Conservation (phyloP, 495 filamentous ascomycete genomes). For the Saxophila tyrrhenica region DNA sequence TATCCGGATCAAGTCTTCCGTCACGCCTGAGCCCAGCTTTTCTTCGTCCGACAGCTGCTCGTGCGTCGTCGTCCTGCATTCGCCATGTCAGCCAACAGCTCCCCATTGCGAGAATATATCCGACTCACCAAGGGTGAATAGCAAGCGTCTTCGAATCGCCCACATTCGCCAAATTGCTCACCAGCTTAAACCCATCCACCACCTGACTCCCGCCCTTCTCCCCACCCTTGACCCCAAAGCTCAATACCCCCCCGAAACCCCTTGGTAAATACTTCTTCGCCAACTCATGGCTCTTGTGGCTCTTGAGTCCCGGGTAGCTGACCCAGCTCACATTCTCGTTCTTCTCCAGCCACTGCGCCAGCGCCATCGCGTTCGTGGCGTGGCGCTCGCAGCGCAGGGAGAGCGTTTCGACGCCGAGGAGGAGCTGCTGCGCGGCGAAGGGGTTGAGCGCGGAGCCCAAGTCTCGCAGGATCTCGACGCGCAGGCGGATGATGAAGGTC, state of each 20-base stretch:
- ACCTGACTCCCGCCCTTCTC: constrained; percentile 69
- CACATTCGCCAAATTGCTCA: constrained; percentile 80
- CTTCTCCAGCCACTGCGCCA: constrained; percentile 76
- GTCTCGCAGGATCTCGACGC: constrained; percentile 83
- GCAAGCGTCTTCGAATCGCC: constrained; percentile 76
- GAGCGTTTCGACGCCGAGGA: constrained; percentile 85
- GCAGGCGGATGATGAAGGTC: constrained; percentile 69
- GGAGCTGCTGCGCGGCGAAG: constrained; percentile 88
- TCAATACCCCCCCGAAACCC: constrained; percentile 85
- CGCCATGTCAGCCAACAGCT: not conserved
- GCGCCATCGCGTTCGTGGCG: constrained; percentile 67
- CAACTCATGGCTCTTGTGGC: constrained; percentile 63
- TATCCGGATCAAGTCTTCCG: constrained; percentile 88
- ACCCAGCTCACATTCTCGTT: constrained; percentile 86
- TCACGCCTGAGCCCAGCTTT: constrained; percentile 68
- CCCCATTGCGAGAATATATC: not conserved
- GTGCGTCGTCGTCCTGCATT: constrained; percentile 64
- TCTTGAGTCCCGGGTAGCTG: constrained; percentile 80
- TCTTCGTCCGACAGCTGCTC: constrained; percentile 85
- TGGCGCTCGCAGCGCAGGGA: constrained; percentile 79
- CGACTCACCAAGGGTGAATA: constrained; percentile 72
- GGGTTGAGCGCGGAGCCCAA: constrained; percentile 77
- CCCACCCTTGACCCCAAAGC: constrained; percentile 87
- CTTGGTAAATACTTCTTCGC: constrained; percentile 85
- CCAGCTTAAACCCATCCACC: constrained; percentile 89